Evolutionary conservation across 345 rosid genomes (phyloP).

Genomic region (Citrus sinensis): DNA sequence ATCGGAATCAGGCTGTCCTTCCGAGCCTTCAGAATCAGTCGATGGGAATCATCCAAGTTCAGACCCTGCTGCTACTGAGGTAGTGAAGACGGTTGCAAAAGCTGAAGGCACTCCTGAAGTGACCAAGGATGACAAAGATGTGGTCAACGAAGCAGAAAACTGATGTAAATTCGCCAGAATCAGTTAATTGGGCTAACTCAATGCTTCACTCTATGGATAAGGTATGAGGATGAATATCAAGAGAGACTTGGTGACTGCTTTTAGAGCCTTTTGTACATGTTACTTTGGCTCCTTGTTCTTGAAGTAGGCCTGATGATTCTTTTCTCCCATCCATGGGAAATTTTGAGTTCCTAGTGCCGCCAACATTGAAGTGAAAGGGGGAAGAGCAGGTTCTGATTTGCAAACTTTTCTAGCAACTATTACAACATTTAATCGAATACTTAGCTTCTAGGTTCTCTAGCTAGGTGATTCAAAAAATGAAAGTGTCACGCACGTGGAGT

Average conservation of each 20-base stretch:
- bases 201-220: neutral
- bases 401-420: constrained; percentile 7
- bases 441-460: constrained; percentile 14
- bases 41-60: constrained; percentile 14
- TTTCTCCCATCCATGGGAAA: constrained; percentile 4
- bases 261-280: constrained; percentile 3
- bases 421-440: constrained; percentile 9
- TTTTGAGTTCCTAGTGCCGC: neutral
- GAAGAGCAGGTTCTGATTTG: constrained; percentile 3
- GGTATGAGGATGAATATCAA: neutral
- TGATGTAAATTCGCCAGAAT: constrained; percentile 10
- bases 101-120: constrained; percentile 14
- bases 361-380: neutral
- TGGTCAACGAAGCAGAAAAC: constrained; percentile 16
- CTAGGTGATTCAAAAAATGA: constrained; percentile 7
- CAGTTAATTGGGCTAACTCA: constrained; percentile 18
- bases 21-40: too few species aligned
- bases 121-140: constrained; percentile 19
- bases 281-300: constrained; percentile 7
- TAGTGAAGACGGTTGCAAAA: constrained; percentile 2
- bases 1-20: constrained; percentile 1
- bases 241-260: neutral
- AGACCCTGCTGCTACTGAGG: constrained; percentile 15
- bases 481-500: neutral
- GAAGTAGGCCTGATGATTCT: constrained; percentile 16